Evolutionary conservation across 768 basidiomycete genomes (phyloP), one percentile per base, ranked within the genome.

Genomic region (Rossbeevera mucosa): DNA sequence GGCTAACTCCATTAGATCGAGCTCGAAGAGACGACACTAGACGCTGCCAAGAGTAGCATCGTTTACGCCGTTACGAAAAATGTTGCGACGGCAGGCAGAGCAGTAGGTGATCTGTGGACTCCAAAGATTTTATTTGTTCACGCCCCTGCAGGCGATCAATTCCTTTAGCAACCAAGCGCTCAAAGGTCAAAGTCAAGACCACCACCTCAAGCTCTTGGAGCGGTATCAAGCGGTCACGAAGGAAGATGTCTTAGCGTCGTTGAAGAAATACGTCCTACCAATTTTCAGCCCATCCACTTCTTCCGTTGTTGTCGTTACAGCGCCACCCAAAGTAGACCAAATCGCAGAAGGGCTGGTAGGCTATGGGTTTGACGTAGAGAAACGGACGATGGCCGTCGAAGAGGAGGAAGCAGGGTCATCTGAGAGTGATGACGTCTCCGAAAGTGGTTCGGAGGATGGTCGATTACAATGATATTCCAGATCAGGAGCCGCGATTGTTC

Each of bases 91-190:
- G 82, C 90, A 25, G 80, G 82, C n/a, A 80, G 86, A 59, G 95
- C 95, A 40, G 94, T 94, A 70, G 67, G 86, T 71, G 29, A 21
- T 43, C 31, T 38, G 44, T 18, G 14, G 12, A 12, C 30, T 22
- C 25, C 21, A 3, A n/a, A 21, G 44, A 54, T 31, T 52, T 18
- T 13, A 58, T 21, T 48, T 45, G 24, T 40, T 61, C 49, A 62
- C 31, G 14, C 40, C 0, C 49, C 5, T 44, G 4, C 60, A 93
- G 91, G 92, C 93, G 1, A 66, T 80, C 33, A 77, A 80, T 22
- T 95, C 93, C 0, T 97, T 96, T 71, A 74, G 79, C 26, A 94
- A 98, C 70, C 91, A 96, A 74, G 89, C 86, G 0, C 76, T 99
- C n/a, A 91, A 89, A 64, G 88, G 85, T 28, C 80, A 97, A 9